These are phyloP conservation scores for Periconia sp. DNA, from an alignment of 2,329 filamentous ascomycete species.

Conservation along the genomic window DNA sequence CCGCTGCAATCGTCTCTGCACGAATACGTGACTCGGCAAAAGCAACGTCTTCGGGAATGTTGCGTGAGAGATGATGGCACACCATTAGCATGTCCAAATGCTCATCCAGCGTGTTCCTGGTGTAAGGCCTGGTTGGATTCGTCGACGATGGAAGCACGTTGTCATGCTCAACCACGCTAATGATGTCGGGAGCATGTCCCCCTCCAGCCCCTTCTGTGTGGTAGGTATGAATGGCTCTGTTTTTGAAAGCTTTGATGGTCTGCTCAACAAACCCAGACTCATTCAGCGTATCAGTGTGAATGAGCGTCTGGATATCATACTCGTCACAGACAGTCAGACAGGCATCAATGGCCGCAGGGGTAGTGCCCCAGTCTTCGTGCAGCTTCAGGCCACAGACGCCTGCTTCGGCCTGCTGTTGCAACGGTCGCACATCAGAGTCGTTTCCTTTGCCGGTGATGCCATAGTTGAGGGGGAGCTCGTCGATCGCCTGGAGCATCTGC, in stretches of 20 bases:
- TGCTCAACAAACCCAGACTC: slow-evolving; percentile 97
- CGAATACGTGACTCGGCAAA: slow-evolving; percentile 95
- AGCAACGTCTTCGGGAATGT: slow-evolving; percentile 94
- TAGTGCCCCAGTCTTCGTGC: slow-evolving; percentile 95
- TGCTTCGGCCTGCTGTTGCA: slow-evolving; percentile 80
- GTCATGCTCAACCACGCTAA: slow-evolving; percentile 84
- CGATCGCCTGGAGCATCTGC: slow-evolving; percentile 88
- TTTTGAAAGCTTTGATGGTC: slow-evolving; percentile 83
- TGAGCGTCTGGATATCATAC: slow-evolving; percentile 88
- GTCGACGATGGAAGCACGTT: slow-evolving; percentile 92
- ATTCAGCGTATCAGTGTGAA: slow-evolving; percentile 95
- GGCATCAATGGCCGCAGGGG: slow-evolving; percentile 87
- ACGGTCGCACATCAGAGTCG: slow-evolving; percentile 71
- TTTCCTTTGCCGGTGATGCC: slow-evolving; percentile 96
- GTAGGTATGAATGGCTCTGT: slow-evolving; percentile 92
- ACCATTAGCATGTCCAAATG: slow-evolving; percentile 99
- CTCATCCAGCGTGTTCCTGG: slow-evolving; percentile 90
- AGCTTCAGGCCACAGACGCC: slow-evolving; percentile 91
- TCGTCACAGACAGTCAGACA: slow-evolving; percentile 84
- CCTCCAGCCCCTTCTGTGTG: slow-evolving; percentile 96
- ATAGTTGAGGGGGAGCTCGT: slow-evolving; percentile 81
- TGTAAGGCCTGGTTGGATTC: slow-evolving; percentile 91
- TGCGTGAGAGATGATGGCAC: slow-evolving; percentile 89
- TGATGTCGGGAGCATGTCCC: slow-evolving; percentile 95
- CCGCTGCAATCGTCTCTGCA: slow-evolving; percentile 93